Conservation (phyloP, 257 asterid species). For the Forsythia viridissima region DNA sequence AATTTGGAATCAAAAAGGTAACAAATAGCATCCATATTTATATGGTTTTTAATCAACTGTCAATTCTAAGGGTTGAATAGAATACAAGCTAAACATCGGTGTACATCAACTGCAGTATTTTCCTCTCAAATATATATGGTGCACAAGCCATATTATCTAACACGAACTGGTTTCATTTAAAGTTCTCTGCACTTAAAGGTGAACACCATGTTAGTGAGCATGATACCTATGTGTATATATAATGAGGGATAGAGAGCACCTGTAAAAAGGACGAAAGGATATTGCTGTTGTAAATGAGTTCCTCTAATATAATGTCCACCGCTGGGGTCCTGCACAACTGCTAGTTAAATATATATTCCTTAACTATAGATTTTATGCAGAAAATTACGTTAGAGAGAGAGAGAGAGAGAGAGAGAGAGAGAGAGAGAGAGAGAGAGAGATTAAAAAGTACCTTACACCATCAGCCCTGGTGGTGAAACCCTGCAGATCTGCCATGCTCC, state of each 20-base stretch:
- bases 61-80: background rate
- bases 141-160: background rate
- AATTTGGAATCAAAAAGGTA: background rate
- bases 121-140: background rate
- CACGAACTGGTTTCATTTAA: background rate
- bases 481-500: slow-evolving; percentile 59
- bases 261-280: slow-evolving; percentile 67
- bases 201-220: background rate
- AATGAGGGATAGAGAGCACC: slow-evolving; percentile 47
- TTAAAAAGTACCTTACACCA: slow-evolving; percentile 61
- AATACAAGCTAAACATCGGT: background rate
- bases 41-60: background rate
- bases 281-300: slow-evolving; percentile 57
- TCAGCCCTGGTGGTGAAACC: slow-evolving; percentile 82
- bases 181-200: slow-evolving; percentile 1
- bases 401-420: too few species aligned
- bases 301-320: slow-evolving; percentile 76
- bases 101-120: background rate
- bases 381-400: slow-evolving; percentile 8
- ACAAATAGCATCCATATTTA: background rate
- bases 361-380: background rate
- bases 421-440: slow-evolving; percentile 8
- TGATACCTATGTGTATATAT: background rate
- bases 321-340: slow-evolving; percentile 69
- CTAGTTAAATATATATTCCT: slow-evolving; percentile 21